Conservation (phyloP, 495 filamentous ascomycete genomes). For the Podospora comata region DNA sequence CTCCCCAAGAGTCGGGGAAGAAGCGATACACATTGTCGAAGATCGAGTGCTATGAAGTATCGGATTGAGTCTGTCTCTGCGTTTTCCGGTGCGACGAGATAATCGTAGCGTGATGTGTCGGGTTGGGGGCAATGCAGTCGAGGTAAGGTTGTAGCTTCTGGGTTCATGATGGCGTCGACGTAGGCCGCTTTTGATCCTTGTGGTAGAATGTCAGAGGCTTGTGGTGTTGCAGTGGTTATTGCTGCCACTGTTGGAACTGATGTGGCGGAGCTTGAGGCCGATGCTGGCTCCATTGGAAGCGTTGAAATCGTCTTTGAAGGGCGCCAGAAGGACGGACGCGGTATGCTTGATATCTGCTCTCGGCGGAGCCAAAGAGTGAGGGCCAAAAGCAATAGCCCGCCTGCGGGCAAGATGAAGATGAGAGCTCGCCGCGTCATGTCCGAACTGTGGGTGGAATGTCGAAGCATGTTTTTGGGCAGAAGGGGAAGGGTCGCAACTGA, state of each 20-base stretch:
- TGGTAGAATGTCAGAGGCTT: not conserved
- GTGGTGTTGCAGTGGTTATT: not conserved
- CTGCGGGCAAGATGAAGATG: not conserved
- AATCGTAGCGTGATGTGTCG: constrained; percentile 5
- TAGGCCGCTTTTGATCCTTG: not conserved
- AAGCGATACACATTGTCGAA: constrained; percentile 39
- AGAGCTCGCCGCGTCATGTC: not conserved
- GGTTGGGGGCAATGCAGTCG: constrained; percentile 11
- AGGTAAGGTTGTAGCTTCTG: not conserved
- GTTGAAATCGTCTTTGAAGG: not conserved
- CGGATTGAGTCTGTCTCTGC: constrained; percentile 56
- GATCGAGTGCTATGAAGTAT: constrained; percentile 52
- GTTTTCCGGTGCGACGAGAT: constrained; percentile 43
- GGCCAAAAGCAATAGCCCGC: not conserved
- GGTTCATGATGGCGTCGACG: constrained; percentile 13
- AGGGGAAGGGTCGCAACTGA: not conserved
- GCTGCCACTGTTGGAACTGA: not conserved
- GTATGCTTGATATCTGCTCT: not conserved
- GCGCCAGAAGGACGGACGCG: not conserved
- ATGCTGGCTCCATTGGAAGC: not conserved
- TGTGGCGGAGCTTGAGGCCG: constrained; percentile 19
- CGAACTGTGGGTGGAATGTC: not conserved
- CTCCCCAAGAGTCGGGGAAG: constrained; percentile 48
- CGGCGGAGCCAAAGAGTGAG: not conserved
- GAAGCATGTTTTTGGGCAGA: not conserved